Percentiles rank a stretch among this genome's conserved stretches.
Evolutionary conservation across 164 flowering plant genomes (phyloP).

Genomic region (Kalanchoe fedtschenkoi): DNA sequence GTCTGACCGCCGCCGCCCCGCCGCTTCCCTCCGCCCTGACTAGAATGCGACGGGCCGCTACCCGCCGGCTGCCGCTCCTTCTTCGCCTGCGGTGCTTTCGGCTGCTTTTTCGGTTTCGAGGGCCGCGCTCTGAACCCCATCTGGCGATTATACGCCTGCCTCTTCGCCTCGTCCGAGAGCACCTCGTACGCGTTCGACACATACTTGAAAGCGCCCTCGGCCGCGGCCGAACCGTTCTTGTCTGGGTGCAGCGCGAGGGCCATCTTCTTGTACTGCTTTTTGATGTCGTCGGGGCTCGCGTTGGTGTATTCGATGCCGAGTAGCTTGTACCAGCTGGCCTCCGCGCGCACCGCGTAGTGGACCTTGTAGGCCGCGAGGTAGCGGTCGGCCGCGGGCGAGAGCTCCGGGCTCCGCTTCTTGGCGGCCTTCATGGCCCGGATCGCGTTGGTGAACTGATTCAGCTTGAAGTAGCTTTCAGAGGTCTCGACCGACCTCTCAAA

Average conservation of each 20-base stretch:
- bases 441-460: too few relatives aligned
- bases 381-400: background rate
- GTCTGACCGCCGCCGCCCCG: too few relatives aligned
- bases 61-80: too few relatives aligned
- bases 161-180: background rate
- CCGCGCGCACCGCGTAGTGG: background rate
- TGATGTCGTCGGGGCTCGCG: background rate
- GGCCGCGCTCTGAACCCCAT: background rate
- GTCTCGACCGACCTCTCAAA: too few relatives aligned
- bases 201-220: background rate
- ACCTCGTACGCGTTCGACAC: background rate
- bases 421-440: background rate
- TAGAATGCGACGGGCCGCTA: too few relatives aligned
- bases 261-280: slow-evolving; percentile 6
- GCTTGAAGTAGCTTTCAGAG: too few relatives aligned
- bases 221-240: background rate
- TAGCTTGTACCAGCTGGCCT: background rate
- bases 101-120: too few relatives aligned
- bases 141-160: background rate
- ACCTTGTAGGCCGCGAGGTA: background rate
- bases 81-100: too few relatives aligned
- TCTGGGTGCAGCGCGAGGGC: slow-evolving; percentile 1
- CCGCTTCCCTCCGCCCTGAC: too few relatives aligned
- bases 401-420: background rate
- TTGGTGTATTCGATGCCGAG: background rate